Base-by-base conservation (phyloP, 1,139 yeast species). In the Hemisphaericaspora xylofermentans region DNA sequence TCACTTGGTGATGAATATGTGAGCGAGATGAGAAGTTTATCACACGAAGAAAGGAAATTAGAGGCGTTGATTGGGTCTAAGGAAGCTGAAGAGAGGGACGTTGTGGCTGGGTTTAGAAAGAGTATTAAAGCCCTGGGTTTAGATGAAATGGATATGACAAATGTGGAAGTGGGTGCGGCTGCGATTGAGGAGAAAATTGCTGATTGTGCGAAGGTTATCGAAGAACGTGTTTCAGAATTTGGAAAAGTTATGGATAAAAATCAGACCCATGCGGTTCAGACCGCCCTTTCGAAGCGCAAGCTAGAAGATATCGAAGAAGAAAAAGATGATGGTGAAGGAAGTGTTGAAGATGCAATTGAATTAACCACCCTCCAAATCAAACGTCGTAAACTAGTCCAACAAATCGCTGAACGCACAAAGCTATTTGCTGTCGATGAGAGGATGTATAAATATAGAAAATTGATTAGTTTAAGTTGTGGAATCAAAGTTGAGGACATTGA, bases 401-500 rank as follows among this genome's bases (percentile, higher is more conserved):
- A 61, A 21, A 65, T 79, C 26, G 58, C 71, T 7, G 48, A 60
- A 6, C 61, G 68, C 18, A 62, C 74, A 38, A 68, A 61, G 43
- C 51, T 52, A 43, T 68, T 59, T 51, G 76, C 76, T 3, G 61
- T 71, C 42, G 74, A 69, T 51, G 54, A 57, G 15, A 87, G 85
- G 60, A 82, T 89, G 78, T 79, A 82, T 58, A 85, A 88, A 56
- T 91, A 89, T 66, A 76, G 95, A 50, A 80, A 81, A 54, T 71
- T 93, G 49, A 82, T 93, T 36, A 82, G 96, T 39, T 75, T 83
- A 46, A 84, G 94, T 44, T 88, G 97, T 53, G 95, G 88, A 3
- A 74, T 88, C 45, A 79, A 80, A 43, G 74, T 82, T 25, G 95
- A 87, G 45, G 93, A 86, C 48, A 84, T 91, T 45, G 96, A 88